Evolutionary conservation across 2,329 filamentous ascomycete species (phyloP).

Genomic region (Mycocentrospora acerina): DNA sequence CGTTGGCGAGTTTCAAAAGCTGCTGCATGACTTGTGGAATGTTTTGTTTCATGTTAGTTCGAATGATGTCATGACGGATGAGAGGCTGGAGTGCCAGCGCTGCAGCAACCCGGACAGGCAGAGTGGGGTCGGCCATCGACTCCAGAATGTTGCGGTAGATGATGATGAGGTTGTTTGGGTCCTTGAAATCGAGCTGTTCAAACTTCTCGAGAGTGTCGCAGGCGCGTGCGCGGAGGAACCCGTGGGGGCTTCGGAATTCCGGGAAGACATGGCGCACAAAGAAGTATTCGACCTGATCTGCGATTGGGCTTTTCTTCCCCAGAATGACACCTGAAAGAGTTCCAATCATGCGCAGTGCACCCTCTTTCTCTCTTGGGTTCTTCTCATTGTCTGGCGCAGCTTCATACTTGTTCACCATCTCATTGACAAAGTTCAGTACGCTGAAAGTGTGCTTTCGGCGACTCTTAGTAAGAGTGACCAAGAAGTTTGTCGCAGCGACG

Average conservation of each 20-base stretch:
- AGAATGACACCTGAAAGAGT: constrained; percentile 91
- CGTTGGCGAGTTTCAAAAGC: constrained; percentile 92
- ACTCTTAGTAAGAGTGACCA: constrained; percentile 90
- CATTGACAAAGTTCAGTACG: constrained; percentile 92
- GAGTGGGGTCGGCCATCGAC: constrained; percentile 90
- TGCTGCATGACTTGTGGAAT: constrained; percentile 99
- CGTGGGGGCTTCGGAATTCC: constrained; percentile 89
- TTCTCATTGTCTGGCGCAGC: constrained; percentile 81
- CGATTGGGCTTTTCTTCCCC: constrained; percentile 97
- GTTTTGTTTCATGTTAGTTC: constrained; percentile 93
- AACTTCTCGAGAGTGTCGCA: constrained; percentile 99
- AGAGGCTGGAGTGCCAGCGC: constrained; percentile 91
- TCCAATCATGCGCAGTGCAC: constrained; percentile 94
- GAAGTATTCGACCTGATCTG: constrained; percentile 97
- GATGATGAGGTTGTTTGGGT: constrained; percentile 89
- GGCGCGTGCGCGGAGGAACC: constrained; percentile 88
- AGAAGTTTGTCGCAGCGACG: constrained; percentile 93
- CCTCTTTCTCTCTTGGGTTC: constrained; percentile 93
- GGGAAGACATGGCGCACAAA: constrained; percentile 98
- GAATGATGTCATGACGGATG: constrained; percentile 92
- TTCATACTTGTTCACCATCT: constrained; percentile 92
- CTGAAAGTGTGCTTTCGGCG: constrained; percentile 95
- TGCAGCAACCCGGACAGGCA: constrained; percentile 92
- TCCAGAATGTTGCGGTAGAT: constrained; percentile 97
- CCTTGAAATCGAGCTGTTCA: constrained; percentile 94